These are phyloP conservation scores for Kernera saxatilis DNA, from an alignment of 345 rosid genomes.

Conservation along the genomic window DNA sequence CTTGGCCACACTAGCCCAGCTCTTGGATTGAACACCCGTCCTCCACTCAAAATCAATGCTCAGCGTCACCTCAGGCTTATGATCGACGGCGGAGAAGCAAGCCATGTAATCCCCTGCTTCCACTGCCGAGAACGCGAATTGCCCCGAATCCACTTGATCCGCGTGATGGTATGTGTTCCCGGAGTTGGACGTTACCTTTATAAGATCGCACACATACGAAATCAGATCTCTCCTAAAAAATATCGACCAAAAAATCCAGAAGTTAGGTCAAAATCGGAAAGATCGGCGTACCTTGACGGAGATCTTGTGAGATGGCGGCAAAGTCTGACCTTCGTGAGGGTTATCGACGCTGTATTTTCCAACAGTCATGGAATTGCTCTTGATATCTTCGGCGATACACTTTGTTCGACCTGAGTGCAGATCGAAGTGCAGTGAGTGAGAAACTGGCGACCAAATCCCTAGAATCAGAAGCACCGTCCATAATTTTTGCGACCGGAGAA, in stretches of 20 bases:
- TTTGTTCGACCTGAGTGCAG: constrained; percentile 73
- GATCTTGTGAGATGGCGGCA: constrained; percentile 71
- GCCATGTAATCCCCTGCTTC: constrained; percentile 87
- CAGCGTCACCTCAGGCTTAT: constrained; percentile 41
- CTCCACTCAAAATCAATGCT: constrained; percentile 88
- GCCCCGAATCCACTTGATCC: constrained; percentile 70
- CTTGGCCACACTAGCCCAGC: constrained; percentile 85
- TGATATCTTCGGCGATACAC: constrained; percentile 89
- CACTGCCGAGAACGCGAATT: constrained; percentile 79
- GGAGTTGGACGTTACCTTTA: constrained; percentile 60
- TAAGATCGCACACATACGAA: not conserved
- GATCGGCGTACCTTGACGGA: constrained; percentile 55
- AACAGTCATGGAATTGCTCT: constrained; percentile 76
- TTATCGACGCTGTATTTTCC: constrained; percentile 81
- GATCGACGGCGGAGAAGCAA: constrained; percentile 70
- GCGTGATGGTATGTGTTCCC: constrained; percentile 67
- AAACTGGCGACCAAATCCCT: constrained; percentile 24
- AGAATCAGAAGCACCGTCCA: constrained; percentile 24
- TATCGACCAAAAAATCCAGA: not conserved
- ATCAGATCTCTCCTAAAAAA: not conserved
- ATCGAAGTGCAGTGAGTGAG: constrained; percentile 70
- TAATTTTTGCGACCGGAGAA: constrained; percentile 14
- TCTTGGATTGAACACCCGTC: constrained; percentile 78
- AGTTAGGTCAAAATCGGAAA: not conserved
- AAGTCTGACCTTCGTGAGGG: constrained; percentile 54